These are phyloP conservation scores for Coprinopsis sp. DNA, from an alignment of 768 basidiomycete species.

Conservation along the genomic window DNA sequence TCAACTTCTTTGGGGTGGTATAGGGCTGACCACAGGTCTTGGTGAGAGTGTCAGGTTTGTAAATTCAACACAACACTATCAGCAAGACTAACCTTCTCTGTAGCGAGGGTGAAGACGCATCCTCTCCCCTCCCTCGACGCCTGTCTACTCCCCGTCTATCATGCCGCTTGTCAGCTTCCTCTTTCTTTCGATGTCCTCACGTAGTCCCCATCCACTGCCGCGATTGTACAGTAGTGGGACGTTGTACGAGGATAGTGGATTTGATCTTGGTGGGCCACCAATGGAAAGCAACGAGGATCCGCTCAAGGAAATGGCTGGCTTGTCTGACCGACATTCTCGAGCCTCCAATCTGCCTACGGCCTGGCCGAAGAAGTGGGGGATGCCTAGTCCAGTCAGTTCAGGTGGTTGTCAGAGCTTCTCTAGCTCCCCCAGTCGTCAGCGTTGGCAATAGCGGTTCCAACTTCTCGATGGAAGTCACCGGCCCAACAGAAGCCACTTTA, in stretches of 20 bases:
- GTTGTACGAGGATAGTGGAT: slow-evolving; percentile 17
- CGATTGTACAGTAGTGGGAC: slow-evolving; percentile 30
- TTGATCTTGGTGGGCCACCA: slow-evolving; percentile 10
- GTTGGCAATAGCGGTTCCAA: slow-evolving; percentile 5
- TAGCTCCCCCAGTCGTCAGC: slow-evolving; percentile 5
- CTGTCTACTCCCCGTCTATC: slow-evolving; percentile 53
- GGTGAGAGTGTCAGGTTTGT: slow-evolving; percentile 72
- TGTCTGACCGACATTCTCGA: slow-evolving; percentile 16
- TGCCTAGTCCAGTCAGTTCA: slow-evolving; percentile 20
- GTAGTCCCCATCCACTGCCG: slow-evolving; percentile 27
- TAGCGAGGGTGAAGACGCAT: slow-evolving; percentile 72
- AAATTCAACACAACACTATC: neutral
- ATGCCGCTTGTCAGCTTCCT: slow-evolving; percentile 41
- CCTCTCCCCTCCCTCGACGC: slow-evolving; percentile 59
- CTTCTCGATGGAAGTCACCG: slow-evolving; percentile 21
- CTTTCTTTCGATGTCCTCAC: slow-evolving; percentile 25
- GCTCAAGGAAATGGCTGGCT: slow-evolving; percentile 16
- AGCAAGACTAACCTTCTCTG: too few relatives aligned
- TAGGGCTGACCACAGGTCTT: slow-evolving; percentile 66
- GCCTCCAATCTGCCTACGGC: slow-evolving; percentile 11
- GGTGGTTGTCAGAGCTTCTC: slow-evolving; percentile 4
- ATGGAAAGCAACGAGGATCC: slow-evolving; percentile 12
- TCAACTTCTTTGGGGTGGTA: slow-evolving; percentile 49
- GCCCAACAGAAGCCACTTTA: slow-evolving; percentile 12
- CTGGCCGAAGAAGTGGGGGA: slow-evolving; percentile 9